phyloP scores from a whole-genome alignment of 2,329 filamentous ascomycete species.

The Cladorrhinum sp. region DNA sequence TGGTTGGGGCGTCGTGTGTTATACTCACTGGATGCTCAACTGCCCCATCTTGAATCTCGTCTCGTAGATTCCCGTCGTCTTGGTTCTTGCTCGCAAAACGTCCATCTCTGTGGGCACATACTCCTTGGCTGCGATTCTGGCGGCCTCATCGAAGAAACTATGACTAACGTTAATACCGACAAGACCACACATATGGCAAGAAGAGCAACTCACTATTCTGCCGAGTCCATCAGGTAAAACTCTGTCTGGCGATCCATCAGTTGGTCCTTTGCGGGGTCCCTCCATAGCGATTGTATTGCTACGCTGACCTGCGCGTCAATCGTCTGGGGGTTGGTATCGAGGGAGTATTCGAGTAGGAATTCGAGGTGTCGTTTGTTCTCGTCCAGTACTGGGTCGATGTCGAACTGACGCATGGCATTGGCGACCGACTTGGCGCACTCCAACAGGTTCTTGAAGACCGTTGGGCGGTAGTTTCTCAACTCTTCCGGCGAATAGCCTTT shows the following conservation, averaged over 20 bases:
- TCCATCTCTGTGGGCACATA: constrained; percentile 95
- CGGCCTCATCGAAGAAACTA: constrained; percentile 94
- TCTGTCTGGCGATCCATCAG: constrained; percentile 94
- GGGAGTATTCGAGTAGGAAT: constrained; percentile 80
- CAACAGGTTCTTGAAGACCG: constrained; percentile 96
- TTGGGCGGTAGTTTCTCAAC: constrained; percentile 87
- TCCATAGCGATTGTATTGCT: constrained; percentile 85
- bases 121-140: constrained; percentile 75
- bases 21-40: constrained; percentile 90
- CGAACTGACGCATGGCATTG: constrained; percentile 86
- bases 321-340: constrained; percentile 86
- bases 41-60: constrained; percentile 98
- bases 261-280: constrained; percentile 75
- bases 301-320: constrained; percentile 78
- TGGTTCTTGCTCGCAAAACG: constrained; percentile 90
- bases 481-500: constrained; percentile 96
- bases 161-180: constrained; percentile 24
- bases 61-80: constrained; percentile 98
- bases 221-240: constrained; percentile 99
- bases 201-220: constrained; percentile 74
- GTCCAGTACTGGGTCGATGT: constrained; percentile 71
- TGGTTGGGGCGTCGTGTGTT: background rate
- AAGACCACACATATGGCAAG: background rate
- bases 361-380: constrained; percentile 72
- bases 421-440: constrained; percentile 96